phyloP scores from a whole-genome alignment of 495 filamentous ascomycete genomes.

The Podospora pseudocomata region DNA sequence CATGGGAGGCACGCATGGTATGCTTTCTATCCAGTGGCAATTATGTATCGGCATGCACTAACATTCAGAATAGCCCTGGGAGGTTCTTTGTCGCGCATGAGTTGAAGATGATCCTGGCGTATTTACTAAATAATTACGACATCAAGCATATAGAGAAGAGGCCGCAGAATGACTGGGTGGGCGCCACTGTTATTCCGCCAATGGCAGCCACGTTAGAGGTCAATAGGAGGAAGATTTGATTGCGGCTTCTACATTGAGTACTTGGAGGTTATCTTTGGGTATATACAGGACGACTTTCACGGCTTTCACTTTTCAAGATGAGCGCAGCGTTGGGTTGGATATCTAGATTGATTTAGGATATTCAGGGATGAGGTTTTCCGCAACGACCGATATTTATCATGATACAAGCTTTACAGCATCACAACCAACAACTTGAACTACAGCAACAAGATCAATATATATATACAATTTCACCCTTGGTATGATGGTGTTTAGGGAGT shows the following conservation, averaged over 20 bases:
- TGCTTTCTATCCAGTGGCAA: slow-evolving; percentile 2
- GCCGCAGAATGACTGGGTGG: slow-evolving; percentile 32
- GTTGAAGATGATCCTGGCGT: slow-evolving; percentile 42
- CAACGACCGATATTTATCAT: too few relatives aligned
- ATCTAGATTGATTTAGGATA: too few relatives aligned
- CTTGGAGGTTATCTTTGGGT: not conserved
- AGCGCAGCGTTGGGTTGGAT: too few relatives aligned
- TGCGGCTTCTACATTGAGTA: not conserved
- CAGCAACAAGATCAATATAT: too few relatives aligned
- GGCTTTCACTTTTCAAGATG: not conserved
- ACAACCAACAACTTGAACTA: too few relatives aligned
- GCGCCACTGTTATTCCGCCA: slow-evolving; percentile 31
- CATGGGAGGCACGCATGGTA: slow-evolving; percentile 40
- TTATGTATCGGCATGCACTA: not conserved
- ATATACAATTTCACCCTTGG: too few relatives aligned
- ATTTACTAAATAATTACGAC: slow-evolving; percentile 43
- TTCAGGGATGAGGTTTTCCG: too few relatives aligned
- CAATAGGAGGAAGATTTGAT: not conserved
- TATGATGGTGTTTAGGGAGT: too few relatives aligned
- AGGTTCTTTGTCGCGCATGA: slow-evolving; percentile 45
- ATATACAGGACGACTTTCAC: not conserved
- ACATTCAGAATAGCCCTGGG: slow-evolving; percentile 31
- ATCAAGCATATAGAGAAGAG: slow-evolving; percentile 29
- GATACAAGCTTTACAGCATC: too few relatives aligned
- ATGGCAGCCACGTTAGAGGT: slow-evolving; percentile 29